These are phyloP conservation scores for Flaveria ramosissima DNA, from an alignment of 129 eudicot genomes.

Conservation along the genomic window DNA sequence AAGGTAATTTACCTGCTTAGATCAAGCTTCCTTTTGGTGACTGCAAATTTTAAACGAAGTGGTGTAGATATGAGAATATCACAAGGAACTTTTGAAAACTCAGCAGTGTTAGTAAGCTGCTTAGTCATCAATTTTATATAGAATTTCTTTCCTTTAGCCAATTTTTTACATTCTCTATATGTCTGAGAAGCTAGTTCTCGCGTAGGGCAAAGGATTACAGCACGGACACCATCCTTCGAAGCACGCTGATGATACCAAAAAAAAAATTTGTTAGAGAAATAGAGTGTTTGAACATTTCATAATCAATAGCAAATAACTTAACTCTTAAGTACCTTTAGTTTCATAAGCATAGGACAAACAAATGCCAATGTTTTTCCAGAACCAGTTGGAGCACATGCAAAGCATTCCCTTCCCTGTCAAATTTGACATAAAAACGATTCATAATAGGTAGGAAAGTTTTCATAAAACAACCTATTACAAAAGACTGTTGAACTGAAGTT, in stretches of 20 bases:
- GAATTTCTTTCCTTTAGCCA: slow-evolving; percentile 81
- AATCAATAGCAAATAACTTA: slow-evolving; percentile 11
- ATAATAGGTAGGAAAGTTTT: slow-evolving; percentile 16
- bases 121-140: slow-evolving; percentile 85
- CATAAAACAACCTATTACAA: neutral
- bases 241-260: slow-evolving; percentile 48
- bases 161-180: slow-evolving; percentile 87
- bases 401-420: slow-evolving; percentile 88
- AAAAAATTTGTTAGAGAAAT: slow-evolving; percentile 10
- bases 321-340: slow-evolving; percentile 63
- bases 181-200: slow-evolving; percentile 98
- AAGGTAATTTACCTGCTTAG: slow-evolving; percentile 61
- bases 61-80: slow-evolving; percentile 93
- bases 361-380: slow-evolving; percentile 97
- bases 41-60: slow-evolving; percentile 63
- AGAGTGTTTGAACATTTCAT: neutral
- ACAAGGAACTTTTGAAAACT: slow-evolving; percentile 76
- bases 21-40: slow-evolving; percentile 80
- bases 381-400: slow-evolving; percentile 99
- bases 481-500: slow-evolving; percentile 1
- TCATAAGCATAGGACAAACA: slow-evolving; percentile 84
- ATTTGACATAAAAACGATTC: slow-evolving; percentile 15
- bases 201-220: slow-evolving; percentile 83
- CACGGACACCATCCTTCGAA: slow-evolving; percentile 80
- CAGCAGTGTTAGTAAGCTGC: slow-evolving; percentile 75